Percentiles rank a stretch among this genome's conserved stretches.
Evolutionary conservation across 805 yeast genomes (phyloP).

Genomic region (Saccharomyces paradoxus): DNA sequence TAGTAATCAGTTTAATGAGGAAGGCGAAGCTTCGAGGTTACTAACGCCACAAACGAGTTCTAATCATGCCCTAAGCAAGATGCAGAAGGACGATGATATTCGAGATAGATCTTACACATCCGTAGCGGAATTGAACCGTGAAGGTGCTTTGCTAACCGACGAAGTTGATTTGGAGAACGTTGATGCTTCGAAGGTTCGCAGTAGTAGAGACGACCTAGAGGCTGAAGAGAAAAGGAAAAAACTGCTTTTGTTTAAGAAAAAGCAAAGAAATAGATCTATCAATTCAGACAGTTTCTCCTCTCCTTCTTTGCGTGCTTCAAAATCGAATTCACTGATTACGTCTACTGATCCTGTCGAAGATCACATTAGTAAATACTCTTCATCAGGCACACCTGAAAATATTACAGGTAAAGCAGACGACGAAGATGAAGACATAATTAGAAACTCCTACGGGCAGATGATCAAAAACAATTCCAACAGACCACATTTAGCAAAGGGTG

Average conservation of each 20-base stretch:
- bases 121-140: slow-evolving; percentile 29
- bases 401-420: background rate
- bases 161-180: slow-evolving; percentile 27
- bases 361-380: slow-evolving; percentile 10
- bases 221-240: slow-evolving; percentile 3
- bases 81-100: slow-evolving; percentile 9
- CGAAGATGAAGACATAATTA: slow-evolving; percentile 11
- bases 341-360: slow-evolving; percentile 23
- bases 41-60: slow-evolving; percentile 7
- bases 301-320: slow-evolving; percentile 10
- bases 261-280: background rate
- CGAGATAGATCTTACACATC: slow-evolving; percentile 19
- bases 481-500: slow-evolving; percentile 73
- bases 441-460: slow-evolving; percentile 27
- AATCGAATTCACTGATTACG: slow-evolving; percentile 19
- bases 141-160: slow-evolving; percentile 31
- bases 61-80: slow-evolving; percentile 9
- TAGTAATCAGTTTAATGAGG: background rate
- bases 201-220: slow-evolving; percentile 5
- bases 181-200: slow-evolving; percentile 10
- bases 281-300: slow-evolving; percentile 1
- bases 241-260: slow-evolving; percentile 6
- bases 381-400: slow-evolving; percentile 1
- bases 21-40: background rate
- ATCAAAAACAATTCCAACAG: slow-evolving; percentile 23